Conservation (phyloP, 768 basidiomycete species). For the Thelephora ganbajun region DNA sequence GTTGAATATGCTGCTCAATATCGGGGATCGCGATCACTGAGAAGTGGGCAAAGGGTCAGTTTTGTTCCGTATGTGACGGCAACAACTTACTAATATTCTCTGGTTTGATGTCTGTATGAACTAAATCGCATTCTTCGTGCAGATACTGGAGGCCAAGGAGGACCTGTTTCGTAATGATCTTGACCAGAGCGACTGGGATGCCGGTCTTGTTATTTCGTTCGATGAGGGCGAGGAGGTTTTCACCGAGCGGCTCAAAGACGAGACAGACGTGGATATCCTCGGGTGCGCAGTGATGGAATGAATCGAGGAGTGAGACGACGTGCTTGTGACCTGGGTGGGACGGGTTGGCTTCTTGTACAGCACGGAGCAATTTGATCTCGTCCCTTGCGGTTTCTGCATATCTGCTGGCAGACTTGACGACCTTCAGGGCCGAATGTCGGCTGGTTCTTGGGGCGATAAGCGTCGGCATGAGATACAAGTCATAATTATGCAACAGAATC, state of each 20-base stretch:
- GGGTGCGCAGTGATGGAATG: constrained; percentile 65
- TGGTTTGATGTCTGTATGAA: constrained; percentile 90
- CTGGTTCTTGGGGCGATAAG: constrained; percentile 18
- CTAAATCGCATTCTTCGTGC: constrained; percentile 84
- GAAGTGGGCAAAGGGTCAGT: constrained; percentile 11
- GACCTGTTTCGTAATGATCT: constrained; percentile 75
- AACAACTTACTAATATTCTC: constrained; percentile 79
- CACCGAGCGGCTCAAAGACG: constrained; percentile 78
- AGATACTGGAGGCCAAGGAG: constrained; percentile 84
- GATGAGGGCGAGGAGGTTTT: constrained; percentile 60
- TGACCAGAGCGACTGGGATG: constrained; percentile 70
- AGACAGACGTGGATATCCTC: constrained; percentile 75
- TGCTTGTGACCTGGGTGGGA: constrained; percentile 66
- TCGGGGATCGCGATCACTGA: constrained; percentile 77
- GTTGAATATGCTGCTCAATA: constrained; percentile 57
- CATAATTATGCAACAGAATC: constrained; percentile 16
- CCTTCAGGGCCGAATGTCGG: constrained; percentile 81
- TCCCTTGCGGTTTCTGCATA: constrained; percentile 96
- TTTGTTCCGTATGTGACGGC: constrained; percentile 1
- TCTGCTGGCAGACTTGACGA: constrained; percentile 87
- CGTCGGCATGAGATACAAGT: background rate
- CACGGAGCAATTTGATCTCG: constrained; percentile 84
- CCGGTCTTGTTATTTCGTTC: constrained; percentile 75
- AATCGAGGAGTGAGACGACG: constrained; percentile 83
- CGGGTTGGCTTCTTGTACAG: constrained; percentile 58